Evolutionary conservation across 2,329 filamentous ascomycete species (phyloP).

Genomic region (Aurifilum marmelostoma): DNA sequence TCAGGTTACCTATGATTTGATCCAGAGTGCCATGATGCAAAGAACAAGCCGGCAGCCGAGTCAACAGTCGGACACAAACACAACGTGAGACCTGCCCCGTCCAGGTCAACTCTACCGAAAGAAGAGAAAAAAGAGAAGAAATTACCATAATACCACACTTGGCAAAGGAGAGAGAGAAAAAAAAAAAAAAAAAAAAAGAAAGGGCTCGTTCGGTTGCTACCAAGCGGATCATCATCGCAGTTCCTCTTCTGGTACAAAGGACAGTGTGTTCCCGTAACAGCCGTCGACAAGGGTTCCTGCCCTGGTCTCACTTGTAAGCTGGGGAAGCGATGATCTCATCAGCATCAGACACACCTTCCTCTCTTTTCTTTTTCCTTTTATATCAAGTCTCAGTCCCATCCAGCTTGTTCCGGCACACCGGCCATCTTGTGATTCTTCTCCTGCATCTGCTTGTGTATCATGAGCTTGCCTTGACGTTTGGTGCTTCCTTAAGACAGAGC

Average conservation of each 20-base stretch:
- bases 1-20: background rate
- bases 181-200: background rate
- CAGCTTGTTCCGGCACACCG: background rate
- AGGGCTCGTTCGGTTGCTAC: background rate
- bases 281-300: slow-evolving; percentile 1
- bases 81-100: background rate
- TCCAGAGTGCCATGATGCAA: background rate
- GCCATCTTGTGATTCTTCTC: background rate
- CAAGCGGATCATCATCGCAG: background rate
- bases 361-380: background rate
- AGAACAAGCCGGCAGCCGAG: background rate
- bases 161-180: background rate
- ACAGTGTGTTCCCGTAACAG: background rate
- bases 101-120: background rate
- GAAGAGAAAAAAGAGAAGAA: background rate
- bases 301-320: background rate
- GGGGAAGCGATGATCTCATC: slow-evolving; percentile 25
- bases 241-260: background rate
- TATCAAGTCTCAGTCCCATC: background rate
- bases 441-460: background rate
- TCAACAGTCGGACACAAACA: background rate
- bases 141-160: background rate
- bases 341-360: background rate
- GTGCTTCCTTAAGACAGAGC: background rate
- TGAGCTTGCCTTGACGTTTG: background rate